Evolutionary conservation across 2,329 filamentous ascomycete genomes (phyloP).

Genomic region (Dactylellina leptospora): DNA sequence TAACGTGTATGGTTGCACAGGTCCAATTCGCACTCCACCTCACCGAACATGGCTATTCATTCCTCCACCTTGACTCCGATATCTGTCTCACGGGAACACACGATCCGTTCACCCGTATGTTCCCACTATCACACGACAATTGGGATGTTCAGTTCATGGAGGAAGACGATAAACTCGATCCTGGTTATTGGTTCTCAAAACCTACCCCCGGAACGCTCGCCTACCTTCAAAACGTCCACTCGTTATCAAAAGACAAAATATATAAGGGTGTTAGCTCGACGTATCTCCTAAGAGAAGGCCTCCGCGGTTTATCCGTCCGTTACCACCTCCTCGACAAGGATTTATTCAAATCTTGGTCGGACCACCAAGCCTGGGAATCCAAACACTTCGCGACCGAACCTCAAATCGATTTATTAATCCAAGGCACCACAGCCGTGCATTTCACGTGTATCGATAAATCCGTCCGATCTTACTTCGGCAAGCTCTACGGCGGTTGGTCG

Average conservation of each 20-base stretch:
- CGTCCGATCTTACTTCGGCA: constrained; percentile 40
- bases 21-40: constrained; percentile 44
- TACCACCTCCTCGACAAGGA: constrained; percentile 29
- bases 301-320: constrained; percentile 30
- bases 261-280: constrained; percentile 30
- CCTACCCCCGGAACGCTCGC: constrained; percentile 20
- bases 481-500: constrained; percentile 47
- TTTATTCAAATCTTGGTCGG: constrained; percentile 44
- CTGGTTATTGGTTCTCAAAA: constrained; percentile 43
- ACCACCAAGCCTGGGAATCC: constrained; percentile 43
- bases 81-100: constrained; percentile 49
- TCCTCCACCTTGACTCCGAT: constrained; percentile 43
- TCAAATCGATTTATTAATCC: constrained; percentile 38
- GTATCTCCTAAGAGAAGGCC: constrained; percentile 33
- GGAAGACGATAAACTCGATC: constrained; percentile 42
- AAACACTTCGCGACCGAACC: constrained; percentile 46
- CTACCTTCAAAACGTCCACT: constrained; percentile 17
- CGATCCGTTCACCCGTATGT: constrained; percentile 33
- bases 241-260: constrained; percentile 18
- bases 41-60: constrained; percentile 22
- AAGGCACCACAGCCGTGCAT: constrained; percentile 34
- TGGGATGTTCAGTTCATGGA: constrained; percentile 53
- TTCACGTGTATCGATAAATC: constrained; percentile 49
- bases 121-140: constrained; percentile 21
- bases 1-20: constrained; percentile 2